Conservation (phyloP, 2,329 filamentous ascomycete genomes). For the Fusarium globosum region DNA sequence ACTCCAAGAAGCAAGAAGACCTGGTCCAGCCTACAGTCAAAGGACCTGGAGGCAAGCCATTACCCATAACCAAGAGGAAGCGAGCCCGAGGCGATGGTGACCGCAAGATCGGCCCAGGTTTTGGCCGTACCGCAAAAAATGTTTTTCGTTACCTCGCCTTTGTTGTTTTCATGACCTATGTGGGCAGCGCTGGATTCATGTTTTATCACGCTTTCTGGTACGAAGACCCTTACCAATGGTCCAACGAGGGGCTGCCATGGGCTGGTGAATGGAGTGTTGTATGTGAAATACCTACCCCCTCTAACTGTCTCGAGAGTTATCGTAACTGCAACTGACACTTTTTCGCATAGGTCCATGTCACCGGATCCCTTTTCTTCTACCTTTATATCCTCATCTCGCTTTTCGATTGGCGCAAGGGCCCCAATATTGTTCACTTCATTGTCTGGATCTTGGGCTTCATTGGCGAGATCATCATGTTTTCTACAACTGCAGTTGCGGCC, state of each 20-base stretch:
- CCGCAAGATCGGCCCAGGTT: slow-evolving; percentile 60
- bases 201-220: slow-evolving; percentile 75
- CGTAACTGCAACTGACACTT: slow-evolving; percentile 34
- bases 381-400: slow-evolving; percentile 87
- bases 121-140: slow-evolving; percentile 74
- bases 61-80: slow-evolving; percentile 74
- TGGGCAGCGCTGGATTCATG: slow-evolving; percentile 79
- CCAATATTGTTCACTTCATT: slow-evolving; percentile 80
- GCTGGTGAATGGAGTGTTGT: slow-evolving; percentile 82
- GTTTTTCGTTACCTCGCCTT: slow-evolving; percentile 81
- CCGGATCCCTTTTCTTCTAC: slow-evolving; percentile 88
- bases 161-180: slow-evolving; percentile 77
- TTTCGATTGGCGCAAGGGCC: slow-evolving; percentile 83
- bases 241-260: slow-evolving; percentile 68
- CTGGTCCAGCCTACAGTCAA: slow-evolving; percentile 62
- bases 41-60: slow-evolving; percentile 89
- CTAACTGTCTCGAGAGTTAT: background rate
- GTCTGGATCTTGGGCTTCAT: slow-evolving; percentile 81
- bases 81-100: slow-evolving; percentile 59
- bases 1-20: slow-evolving; percentile 61
- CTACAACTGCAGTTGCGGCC: slow-evolving; percentile 75
- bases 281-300: slow-evolving; percentile 52
- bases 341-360: slow-evolving; percentile 78
- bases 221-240: slow-evolving; percentile 54
- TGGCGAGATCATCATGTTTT: slow-evolving; percentile 78